phyloP scores from a whole-genome alignment of 768 basidiomycete species.

The Rhizopogon sp. region DNA sequence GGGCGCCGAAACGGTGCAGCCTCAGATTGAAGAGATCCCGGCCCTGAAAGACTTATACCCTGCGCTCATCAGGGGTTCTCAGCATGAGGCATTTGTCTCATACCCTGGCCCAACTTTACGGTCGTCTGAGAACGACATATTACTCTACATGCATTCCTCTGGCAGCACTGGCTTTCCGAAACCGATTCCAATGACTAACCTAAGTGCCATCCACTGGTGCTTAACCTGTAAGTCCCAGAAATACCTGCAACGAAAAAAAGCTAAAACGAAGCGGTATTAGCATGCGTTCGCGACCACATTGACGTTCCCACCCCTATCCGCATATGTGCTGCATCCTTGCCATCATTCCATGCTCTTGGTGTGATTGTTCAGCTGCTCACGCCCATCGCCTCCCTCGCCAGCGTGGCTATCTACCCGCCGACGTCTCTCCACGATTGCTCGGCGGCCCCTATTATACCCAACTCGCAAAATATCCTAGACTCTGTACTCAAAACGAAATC shows the following conservation, averaged over 20 bases:
- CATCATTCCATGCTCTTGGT: slow-evolving; percentile 18
- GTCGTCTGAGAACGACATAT: slow-evolving; percentile 12
- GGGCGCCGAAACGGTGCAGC: neutral
- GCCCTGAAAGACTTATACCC: slow-evolving; percentile 10
- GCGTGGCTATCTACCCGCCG: slow-evolving; percentile 15
- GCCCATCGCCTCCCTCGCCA: slow-evolving; percentile 9
- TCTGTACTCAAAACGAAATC: slow-evolving; percentile 9
- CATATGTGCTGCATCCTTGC: slow-evolving; percentile 12
- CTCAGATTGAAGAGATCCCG: slow-evolving; percentile 13
- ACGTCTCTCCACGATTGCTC: slow-evolving; percentile 10
- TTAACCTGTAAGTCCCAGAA: slow-evolving; percentile 25
- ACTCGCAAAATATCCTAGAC: slow-evolving; percentile 18
- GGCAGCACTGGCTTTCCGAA: slow-evolving; percentile 47
- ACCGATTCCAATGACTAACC: slow-evolving; percentile 31
- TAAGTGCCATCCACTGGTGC: slow-evolving; percentile 28
- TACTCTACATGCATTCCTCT: slow-evolving; percentile 43
- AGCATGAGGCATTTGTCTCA: slow-evolving; percentile 3
- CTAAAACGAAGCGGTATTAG: slow-evolving; percentile 3
- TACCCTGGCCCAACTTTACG: slow-evolving; percentile 7
- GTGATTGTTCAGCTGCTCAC: slow-evolving; percentile 11
- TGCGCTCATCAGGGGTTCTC: neutral
- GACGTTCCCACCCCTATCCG: slow-evolving; percentile 2
- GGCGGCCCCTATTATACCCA: slow-evolving; percentile 15
- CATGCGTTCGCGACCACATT: slow-evolving; percentile 2
- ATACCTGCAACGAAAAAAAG: neutral